phyloP scores from a whole-genome alignment of 345 rosid species.

The Boechera stricta region DNA sequence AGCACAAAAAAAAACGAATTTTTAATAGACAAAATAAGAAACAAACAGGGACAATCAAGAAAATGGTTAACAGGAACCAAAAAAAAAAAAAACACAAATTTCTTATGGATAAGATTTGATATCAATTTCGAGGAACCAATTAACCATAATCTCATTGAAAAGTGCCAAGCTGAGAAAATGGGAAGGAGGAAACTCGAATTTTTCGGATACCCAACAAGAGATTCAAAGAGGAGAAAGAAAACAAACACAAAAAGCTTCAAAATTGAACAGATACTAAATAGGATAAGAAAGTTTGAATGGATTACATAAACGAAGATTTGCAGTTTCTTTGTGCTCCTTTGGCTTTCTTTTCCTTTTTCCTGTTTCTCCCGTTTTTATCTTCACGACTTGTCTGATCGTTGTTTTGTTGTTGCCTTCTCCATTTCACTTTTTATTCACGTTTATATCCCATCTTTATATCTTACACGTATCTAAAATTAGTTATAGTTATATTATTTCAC shows the following conservation, averaged over 20 bases:
- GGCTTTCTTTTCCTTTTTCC: neutral
- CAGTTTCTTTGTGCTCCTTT: conserved; percentile 23
- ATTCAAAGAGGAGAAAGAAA: conserved; percentile 1
- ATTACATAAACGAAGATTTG: conserved; percentile 37
- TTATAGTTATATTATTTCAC: neutral
- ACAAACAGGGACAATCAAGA: conserved; percentile 15
- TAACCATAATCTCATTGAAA: conserved; percentile 22
- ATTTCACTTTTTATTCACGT: conserved; percentile 35
- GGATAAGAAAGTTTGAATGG: conserved; percentile 24
- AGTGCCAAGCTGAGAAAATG: conserved; percentile 8
- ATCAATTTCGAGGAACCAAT: conserved; percentile 19
- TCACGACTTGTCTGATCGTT: conserved; percentile 39
- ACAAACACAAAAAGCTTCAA: neutral
- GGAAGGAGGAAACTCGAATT: conserved; percentile 17
- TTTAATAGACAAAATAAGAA: conserved; percentile 13
- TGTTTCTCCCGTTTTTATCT: conserved; percentile 29
- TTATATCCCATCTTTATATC: conserved; percentile 31
- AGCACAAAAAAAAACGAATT: conserved; percentile 10
- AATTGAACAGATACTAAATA: conserved; percentile 6
- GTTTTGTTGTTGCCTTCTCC: conserved; percentile 17
- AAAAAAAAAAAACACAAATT: neutral
- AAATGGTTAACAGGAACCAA: neutral
- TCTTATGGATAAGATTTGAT: conserved; percentile 19
- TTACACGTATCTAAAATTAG: conserved; percentile 30
- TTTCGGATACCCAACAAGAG: conserved; percentile 16